phyloP scores from a whole-genome alignment of 352 stramenopile genomes.

The Pythium insidiosum region DNA sequence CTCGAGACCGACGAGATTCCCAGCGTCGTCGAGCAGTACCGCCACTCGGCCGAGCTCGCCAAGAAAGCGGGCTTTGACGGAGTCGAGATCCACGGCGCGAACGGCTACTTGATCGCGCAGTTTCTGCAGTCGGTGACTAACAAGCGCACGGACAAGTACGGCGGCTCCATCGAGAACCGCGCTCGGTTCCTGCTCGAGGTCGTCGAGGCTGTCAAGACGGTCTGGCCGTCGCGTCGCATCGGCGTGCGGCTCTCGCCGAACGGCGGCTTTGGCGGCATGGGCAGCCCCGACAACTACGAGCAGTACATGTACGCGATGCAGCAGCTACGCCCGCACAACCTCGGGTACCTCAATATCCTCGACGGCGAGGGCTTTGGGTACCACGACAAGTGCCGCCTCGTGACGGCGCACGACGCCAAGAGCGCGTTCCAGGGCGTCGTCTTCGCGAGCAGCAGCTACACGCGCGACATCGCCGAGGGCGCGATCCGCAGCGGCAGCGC shows the following conservation, averaged over 20 bases:
- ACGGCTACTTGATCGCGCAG: conserved; percentile 86
- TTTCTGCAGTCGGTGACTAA: conserved; percentile 71
- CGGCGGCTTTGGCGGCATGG: conserved; percentile 8
- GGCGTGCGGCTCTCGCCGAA: conserved; percentile 14
- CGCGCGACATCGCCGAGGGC: conserved; percentile 12
- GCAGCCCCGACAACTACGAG: conserved; percentile 7
- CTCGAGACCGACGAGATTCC: conserved; percentile 65
- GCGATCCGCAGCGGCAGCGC: conserved; percentile 16
- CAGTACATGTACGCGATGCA: conserved; percentile 5
- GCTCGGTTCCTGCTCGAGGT: conserved; percentile 43
- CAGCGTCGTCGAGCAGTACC: conserved; percentile 50
- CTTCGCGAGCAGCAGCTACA: conserved; percentile 15
- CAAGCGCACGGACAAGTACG: conserved; percentile 64
- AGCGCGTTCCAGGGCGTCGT: conserved; percentile 24
- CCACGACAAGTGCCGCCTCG: not conserved
- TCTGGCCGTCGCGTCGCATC: conserved; percentile 5
- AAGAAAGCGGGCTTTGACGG: conserved; percentile 23
- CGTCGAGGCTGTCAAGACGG: conserved; percentile 24
- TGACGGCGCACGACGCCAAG: conserved; percentile 3
- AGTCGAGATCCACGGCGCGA: conserved; percentile 70
- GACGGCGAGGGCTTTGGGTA: conserved; percentile 10
- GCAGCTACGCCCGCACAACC: conserved; percentile 8
- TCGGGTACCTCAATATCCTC: conserved; percentile 17
- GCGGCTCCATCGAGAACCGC: conserved; percentile 62
- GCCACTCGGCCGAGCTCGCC: conserved; percentile 27